Percentiles rank a stretch among this genome's conserved stretches.
Conservation (phyloP, 2,329 filamentous ascomycete genomes). For the Nemania bipapillata region DNA sequence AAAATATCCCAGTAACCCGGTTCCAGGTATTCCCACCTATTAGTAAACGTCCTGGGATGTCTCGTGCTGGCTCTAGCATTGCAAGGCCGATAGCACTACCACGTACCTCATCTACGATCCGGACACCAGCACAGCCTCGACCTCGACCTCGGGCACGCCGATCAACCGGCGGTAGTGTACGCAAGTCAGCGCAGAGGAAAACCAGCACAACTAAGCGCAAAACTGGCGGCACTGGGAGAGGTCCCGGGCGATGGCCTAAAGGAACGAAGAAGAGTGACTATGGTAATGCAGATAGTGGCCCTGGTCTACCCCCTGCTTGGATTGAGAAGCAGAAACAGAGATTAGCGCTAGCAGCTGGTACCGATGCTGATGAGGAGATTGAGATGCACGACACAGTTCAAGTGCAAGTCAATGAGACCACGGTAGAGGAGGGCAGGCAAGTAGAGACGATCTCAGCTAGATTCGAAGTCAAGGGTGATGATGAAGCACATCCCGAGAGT, state of each 20-base stretch:
- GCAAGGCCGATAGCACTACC: slow-evolving; percentile 48
- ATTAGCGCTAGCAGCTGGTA: slow-evolving; percentile 20
- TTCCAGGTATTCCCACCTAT: slow-evolving; percentile 83
- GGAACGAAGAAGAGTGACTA: slow-evolving; percentile 76
- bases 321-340: slow-evolving; percentile 49
- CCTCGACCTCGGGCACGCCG: slow-evolving; percentile 55
- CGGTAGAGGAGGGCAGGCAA: slow-evolving; percentile 48
- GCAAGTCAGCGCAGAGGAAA: slow-evolving; percentile 55
- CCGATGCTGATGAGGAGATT: slow-evolving; percentile 42
- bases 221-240: slow-evolving; percentile 70
- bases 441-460: slow-evolving; percentile 40
- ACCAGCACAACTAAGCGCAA: slow-evolving; percentile 62
- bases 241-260: slow-evolving; percentile 73
- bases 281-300: slow-evolving; percentile 72
- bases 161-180: slow-evolving; percentile 47
- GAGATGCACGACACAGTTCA: slow-evolving; percentile 50
- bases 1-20: slow-evolving; percentile 72
- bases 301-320: slow-evolving; percentile 71
- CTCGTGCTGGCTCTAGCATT: slow-evolving; percentile 57
- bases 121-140: slow-evolving; percentile 49
- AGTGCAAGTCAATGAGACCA: slow-evolving; percentile 55
- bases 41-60: slow-evolving; percentile 61
- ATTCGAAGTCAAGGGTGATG: slow-evolving; percentile 39
- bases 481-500: slow-evolving; percentile 18
- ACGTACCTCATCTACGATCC: slow-evolving; percentile 50